phyloP scores from a whole-genome alignment of 345 rosid species.

The Luvunga scandens region DNA sequence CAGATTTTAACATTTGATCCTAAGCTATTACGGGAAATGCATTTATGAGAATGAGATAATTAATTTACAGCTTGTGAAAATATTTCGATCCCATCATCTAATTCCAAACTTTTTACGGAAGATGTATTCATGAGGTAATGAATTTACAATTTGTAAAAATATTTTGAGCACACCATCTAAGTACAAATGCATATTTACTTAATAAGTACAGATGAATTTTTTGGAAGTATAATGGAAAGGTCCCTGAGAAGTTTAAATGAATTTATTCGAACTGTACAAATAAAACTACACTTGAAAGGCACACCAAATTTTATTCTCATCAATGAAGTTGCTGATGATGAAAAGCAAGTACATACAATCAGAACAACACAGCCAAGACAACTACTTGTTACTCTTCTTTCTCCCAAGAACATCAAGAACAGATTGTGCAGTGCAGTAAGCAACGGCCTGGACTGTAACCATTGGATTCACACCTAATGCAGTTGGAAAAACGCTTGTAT shows the following conservation, averaged over 20 bases:
- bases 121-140: no score
- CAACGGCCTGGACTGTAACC: constrained; percentile 82
- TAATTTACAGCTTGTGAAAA: no score
- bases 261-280: not conserved
- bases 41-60: no score
- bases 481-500: constrained; percentile 80
- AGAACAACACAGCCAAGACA: not conserved
- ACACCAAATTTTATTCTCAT: not conserved
- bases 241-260: not conserved
- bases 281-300: not conserved
- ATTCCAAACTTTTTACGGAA: no score
- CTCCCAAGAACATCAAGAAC: constrained; percentile 48
- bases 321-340: no score
- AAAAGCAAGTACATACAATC: not conserved
- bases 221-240: no score
- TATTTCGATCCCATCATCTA: no score
- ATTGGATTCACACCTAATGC: constrained; percentile 86
- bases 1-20: no score
- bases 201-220: no score
- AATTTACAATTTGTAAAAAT: no score
- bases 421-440: constrained; percentile 71
- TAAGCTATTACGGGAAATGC: fast-evolving
- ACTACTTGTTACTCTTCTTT: constrained; percentile 18
- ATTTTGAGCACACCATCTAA: no score
- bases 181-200: no score